Conservation (phyloP, 768 basidiomycete species). For the Fomitopsis serialis region DNA sequence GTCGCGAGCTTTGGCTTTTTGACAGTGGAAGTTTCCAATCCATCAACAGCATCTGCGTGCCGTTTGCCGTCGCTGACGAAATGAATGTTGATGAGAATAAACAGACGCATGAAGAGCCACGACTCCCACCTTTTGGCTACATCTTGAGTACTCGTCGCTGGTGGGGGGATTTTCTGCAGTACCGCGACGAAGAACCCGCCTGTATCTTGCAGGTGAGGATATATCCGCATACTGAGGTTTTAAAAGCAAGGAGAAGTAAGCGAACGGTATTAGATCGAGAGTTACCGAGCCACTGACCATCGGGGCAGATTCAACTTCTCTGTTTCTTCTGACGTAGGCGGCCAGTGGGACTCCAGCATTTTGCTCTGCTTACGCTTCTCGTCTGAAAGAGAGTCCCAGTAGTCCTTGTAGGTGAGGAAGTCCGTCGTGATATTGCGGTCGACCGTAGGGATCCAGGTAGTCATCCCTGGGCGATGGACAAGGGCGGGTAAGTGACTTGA, state of each 20-base stretch:
- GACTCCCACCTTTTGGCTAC: constrained; percentile 7
- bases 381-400: constrained; percentile 44
- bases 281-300: constrained; percentile 47
- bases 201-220: constrained; percentile 94
- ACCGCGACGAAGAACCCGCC: constrained; percentile 99
- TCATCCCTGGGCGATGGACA: constrained; percentile 69
- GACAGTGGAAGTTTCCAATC: constrained; percentile 35
- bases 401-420: constrained; percentile 58
- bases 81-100: background rate
- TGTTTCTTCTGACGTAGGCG: constrained; percentile 56
- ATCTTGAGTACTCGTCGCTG: background rate
- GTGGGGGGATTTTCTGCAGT: constrained; percentile 44
- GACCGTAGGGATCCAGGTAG: constrained; percentile 71
- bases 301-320: constrained; percentile 57
- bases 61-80: constrained; percentile 42
- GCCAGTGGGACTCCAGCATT: constrained; percentile 74
- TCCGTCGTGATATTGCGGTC: constrained; percentile 45
- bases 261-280: background rate
- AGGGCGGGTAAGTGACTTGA: constrained; percentile 69
- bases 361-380: constrained; percentile 48
- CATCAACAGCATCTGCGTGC: constrained; percentile 34
- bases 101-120: background rate
- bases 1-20: constrained; percentile 45
- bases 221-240: constrained; percentile 67
- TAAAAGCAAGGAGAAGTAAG: background rate